phyloP scores from a whole-genome alignment of 768 basidiomycete genomes.

The Paxillus involutus region DNA sequence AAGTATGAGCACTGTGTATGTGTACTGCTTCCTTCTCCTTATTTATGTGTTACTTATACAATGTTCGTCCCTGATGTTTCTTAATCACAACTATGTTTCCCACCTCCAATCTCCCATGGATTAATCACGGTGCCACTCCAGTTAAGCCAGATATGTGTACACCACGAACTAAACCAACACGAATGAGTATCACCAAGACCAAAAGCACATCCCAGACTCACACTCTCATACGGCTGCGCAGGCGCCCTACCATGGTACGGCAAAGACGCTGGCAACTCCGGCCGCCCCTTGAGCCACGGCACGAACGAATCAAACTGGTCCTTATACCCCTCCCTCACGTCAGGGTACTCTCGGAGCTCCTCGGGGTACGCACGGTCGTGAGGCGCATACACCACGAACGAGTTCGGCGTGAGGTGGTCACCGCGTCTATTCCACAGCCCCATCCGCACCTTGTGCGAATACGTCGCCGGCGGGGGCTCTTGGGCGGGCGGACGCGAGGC shows the following conservation, averaged over 20 bases:
- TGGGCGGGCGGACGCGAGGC: constrained; percentile 27
- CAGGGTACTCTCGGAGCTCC: constrained; percentile 62
- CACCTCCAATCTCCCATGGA: background rate
- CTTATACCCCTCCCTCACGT: constrained; percentile 51
- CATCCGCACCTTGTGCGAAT: constrained; percentile 40
- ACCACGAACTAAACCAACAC: constrained; percentile 35
- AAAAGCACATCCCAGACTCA: constrained; percentile 25
- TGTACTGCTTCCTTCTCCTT: constrained; percentile 4
- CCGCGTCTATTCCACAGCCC: constrained; percentile 80
- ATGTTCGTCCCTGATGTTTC: background rate
- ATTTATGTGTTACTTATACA: constrained; percentile 27
- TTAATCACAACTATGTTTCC: background rate
- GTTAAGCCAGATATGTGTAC: constrained; percentile 34
- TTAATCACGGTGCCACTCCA: background rate
- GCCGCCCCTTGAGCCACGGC: constrained; percentile 42
- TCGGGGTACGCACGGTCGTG: constrained; percentile 50
- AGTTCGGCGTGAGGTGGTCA: constrained; percentile 58
- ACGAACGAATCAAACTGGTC: constrained; percentile 50
- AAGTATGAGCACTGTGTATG: background rate
- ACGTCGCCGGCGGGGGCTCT: constrained; percentile 28
- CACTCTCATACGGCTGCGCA: constrained; percentile 53
- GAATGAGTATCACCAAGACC: background rate
- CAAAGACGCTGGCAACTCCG: constrained; percentile 62
- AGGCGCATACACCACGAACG: constrained; percentile 69
- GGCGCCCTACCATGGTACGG: constrained; percentile 57